Evolutionary conservation across 805 yeast species (phyloP).

Genomic region (Starmerella powellii): DNA sequence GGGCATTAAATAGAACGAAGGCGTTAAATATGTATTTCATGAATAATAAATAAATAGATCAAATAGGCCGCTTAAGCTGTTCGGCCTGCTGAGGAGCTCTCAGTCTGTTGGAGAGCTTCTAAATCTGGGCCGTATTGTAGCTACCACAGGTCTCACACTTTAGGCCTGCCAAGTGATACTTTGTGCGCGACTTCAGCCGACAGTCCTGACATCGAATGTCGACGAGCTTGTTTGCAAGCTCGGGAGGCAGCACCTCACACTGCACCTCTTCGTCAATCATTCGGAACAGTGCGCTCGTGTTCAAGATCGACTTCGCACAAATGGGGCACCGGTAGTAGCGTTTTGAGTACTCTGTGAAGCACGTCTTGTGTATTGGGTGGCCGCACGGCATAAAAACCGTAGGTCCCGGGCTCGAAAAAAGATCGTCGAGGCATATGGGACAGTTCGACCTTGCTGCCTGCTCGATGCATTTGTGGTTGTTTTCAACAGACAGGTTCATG

Average conservation of each 20-base stretch:
- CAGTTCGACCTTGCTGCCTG: constrained; percentile 83
- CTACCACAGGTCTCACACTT: constrained; percentile 79
- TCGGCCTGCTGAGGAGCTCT: too few species aligned
- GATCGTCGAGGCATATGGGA: constrained; percentile 83
- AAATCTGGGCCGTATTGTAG: constrained; percentile 49
- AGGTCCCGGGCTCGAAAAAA: constrained; percentile 68
- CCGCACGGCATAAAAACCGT: constrained; percentile 92
- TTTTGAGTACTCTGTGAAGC: constrained; percentile 70
- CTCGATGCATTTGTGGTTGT: constrained; percentile 72
- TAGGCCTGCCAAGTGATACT: constrained; percentile 74
- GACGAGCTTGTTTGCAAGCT: constrained; percentile 63
- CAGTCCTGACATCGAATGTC: constrained; percentile 69
- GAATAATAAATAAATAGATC: too few species aligned
- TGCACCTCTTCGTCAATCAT: constrained; percentile 73
- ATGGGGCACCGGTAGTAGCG: constrained; percentile 85
- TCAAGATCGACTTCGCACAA: constrained; percentile 70
- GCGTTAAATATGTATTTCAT: too few species aligned
- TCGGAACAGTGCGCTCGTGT: constrained; percentile 81
- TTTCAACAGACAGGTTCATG: constrained; percentile 62
- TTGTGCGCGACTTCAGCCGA: constrained; percentile 61
- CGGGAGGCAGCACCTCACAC: constrained; percentile 67
- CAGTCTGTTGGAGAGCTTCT: not conserved
- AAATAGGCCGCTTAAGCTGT: too few species aligned
- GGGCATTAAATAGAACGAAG: too few species aligned
- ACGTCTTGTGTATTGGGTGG: constrained; percentile 78